These are phyloP conservation scores for Hordeum pubiflorum DNA, from an alignment of 202 grass and related monocot species.

Conservation along the genomic window DNA sequence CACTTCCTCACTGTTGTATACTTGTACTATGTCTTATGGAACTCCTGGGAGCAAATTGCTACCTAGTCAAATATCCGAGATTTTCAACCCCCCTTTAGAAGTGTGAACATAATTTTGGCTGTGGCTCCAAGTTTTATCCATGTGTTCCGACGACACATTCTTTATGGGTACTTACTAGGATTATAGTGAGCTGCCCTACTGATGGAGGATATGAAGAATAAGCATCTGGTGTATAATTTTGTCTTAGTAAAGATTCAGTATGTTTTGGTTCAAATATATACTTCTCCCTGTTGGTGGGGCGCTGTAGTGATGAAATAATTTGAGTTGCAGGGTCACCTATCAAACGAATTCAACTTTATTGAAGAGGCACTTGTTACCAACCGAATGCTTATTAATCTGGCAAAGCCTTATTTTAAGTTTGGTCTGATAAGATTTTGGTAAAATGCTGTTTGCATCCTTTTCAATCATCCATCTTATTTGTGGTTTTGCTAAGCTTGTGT, in stretches of 20 bases:
- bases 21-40: constrained; percentile 14
- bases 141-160: background rate
- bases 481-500: background rate
- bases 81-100: background rate
- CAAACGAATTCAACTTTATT: background rate
- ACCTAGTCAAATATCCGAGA: background rate
- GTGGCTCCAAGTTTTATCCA: background rate
- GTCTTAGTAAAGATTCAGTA: background rate
- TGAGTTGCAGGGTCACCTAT: background rate
- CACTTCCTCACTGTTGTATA: constrained; percentile 22
- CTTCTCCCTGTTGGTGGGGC: background rate
- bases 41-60: background rate
- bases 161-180: constrained; percentile 6
- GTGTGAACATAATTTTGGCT: background rate
- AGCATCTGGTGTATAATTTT: background rate
- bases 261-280: background rate
- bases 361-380: background rate
- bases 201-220: constrained; percentile 4
- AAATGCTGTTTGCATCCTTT: background rate
- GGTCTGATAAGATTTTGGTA: background rate
- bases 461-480: background rate
- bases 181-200: background rate
- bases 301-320: background rate
- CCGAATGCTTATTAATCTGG: background rate
- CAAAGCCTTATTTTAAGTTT: background rate